Base-by-base conservation (phyloP, 805 yeast genomes). In the Spathaspora passalidarum region DNA sequence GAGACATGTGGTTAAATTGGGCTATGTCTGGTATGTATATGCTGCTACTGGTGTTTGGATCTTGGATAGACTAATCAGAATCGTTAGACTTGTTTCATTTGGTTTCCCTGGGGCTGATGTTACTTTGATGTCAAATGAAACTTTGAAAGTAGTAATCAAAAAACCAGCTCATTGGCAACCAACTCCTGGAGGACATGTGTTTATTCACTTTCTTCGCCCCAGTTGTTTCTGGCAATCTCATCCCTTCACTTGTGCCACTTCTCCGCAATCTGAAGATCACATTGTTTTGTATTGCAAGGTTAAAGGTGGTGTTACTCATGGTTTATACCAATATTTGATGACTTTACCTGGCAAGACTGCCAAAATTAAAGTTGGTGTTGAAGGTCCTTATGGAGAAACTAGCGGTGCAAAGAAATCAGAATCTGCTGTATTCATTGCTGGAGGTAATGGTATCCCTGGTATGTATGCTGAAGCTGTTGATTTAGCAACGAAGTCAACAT, bases 41-140 rank as follows among this genome's bases (percentile, higher is more conserved):
- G 76, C 81, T 3, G 57, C 82, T 6, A 72, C 79, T 49, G 83
- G 80, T 0, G 69, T 88, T 8, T 89, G 96, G 96, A 73, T 68
- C 1, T 71, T 80, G 50, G 95, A 88, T 57, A 68, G 91, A 45
- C 48, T 79, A 0, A 55, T 77, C 13, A 74, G 96, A 50, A 48
- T 82, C 9, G 64, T 73, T 1, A 73, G 88, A 45, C 62, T 87
- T 2, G 43, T 75, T 9, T 56, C 66, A 29, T 82, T 84, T 49
- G 96, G 96, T 4, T 78, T 75, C 20, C 76, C 80, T 19, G 60
- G 67, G 11, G 84, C 83, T 1, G 53, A 62, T 5, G 72, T 75
- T 19, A 50, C 57, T 16, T 57, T 76, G 6, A 56, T 65, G 22
- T 72, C 71, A 17, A 70, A 68, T 41, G 73, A 81, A 39, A 65